Conservation (phyloP, 2,329 filamentous ascomycete genomes). For the Colletotrichum incanum region DNA sequence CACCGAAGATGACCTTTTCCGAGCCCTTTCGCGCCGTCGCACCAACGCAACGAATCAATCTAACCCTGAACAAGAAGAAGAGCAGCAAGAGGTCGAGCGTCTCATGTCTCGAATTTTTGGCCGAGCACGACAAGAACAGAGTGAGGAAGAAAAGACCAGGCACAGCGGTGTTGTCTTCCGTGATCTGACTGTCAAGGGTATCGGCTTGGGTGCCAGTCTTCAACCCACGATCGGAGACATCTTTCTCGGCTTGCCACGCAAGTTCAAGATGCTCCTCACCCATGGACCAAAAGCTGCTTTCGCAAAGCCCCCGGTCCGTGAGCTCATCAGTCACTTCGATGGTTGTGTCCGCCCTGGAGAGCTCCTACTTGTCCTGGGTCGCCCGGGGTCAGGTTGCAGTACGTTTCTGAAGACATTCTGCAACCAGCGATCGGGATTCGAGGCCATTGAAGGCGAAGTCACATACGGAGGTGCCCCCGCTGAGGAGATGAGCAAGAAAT, state of each 20-base stretch:
- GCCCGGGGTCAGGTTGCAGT: conserved; percentile 71
- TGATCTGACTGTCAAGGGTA: conserved; percentile 78
- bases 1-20: conserved; percentile 68
- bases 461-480: conserved; percentile 70
- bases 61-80: conserved; percentile 59
- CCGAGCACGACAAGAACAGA: conserved; percentile 73
- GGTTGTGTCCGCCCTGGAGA: conserved; percentile 70
- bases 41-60: conserved; percentile 53
- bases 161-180: conserved; percentile 81
- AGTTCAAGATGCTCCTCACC: conserved; percentile 46
- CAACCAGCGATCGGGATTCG: conserved; percentile 78
- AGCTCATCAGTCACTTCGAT: conserved; percentile 67
- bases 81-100: conserved; percentile 68
- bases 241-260: conserved; percentile 50
- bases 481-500: conserved; percentile 65
- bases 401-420: conserved; percentile 75
- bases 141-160: conserved; percentile 78
- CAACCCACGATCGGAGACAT: conserved; percentile 61
- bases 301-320: conserved; percentile 54
- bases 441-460: conserved; percentile 75
- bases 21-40: conserved; percentile 64
- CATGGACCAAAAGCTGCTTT: conserved; percentile 51
- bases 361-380: conserved; percentile 71
- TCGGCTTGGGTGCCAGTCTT: conserved; percentile 74
- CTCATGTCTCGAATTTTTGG: conserved; percentile 83